Conservation (phyloP, 805 yeast species). For the Wickerhamiella sorbophila region DNA sequence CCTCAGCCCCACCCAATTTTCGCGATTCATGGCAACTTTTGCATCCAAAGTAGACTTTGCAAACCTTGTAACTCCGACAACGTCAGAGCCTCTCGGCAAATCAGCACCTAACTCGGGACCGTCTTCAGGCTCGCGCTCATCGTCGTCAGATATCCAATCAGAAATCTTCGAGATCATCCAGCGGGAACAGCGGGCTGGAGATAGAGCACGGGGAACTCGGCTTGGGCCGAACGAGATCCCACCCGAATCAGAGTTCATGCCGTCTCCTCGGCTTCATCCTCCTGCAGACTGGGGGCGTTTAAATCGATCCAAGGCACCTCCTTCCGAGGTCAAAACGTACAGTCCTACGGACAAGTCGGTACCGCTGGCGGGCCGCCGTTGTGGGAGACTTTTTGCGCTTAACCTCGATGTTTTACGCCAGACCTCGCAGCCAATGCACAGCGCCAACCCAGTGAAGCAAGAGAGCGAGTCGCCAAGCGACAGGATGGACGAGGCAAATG, state of each 20-base stretch:
- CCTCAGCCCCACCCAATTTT: background rate
- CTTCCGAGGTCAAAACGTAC: background rate
- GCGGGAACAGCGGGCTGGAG: background rate
- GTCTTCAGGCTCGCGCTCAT: background rate
- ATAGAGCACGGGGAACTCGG: background rate
- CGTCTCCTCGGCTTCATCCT: constrained; percentile 1
- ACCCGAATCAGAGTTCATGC: background rate
- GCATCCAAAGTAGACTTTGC: background rate
- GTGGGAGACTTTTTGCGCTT: constrained; percentile 7
- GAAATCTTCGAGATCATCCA: background rate
- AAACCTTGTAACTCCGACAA: background rate
- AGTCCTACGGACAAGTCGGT: background rate
- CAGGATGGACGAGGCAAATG: background rate
- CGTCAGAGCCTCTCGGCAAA: background rate
- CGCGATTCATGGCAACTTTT: background rate
- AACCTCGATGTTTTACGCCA: constrained; percentile 6
- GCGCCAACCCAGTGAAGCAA: background rate
- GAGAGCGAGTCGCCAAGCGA: background rate
- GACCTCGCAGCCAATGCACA: background rate
- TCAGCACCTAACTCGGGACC: background rate
- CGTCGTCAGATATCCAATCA: background rate
- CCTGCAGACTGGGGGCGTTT: background rate
- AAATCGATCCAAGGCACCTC: background rate
- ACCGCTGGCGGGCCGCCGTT: constrained; percentile 9
- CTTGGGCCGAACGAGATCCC: background rate